phyloP scores from a whole-genome alignment of 345 rosid genomes.

The Eutrema yunnanense region DNA sequence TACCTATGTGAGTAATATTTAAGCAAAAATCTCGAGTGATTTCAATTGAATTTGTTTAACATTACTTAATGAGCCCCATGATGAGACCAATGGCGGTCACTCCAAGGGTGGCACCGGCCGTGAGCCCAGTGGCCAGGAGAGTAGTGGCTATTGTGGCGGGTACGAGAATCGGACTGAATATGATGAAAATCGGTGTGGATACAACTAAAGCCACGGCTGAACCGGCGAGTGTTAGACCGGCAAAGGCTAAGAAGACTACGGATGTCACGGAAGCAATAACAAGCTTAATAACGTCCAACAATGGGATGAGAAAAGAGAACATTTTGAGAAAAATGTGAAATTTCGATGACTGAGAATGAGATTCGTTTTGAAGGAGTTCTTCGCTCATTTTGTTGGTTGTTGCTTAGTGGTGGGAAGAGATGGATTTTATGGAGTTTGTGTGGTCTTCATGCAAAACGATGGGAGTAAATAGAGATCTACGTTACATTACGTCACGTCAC shows the following conservation, averaged over 20 bases:
- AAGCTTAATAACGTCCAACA: background rate
- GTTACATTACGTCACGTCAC: constrained; percentile 11
- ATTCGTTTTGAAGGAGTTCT: background rate
- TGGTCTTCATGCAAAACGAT: constrained; percentile 8
- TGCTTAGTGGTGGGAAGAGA: background rate
- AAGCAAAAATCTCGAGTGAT: constrained; percentile 1
- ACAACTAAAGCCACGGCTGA: constrained; percentile 57
- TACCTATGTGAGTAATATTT: background rate
- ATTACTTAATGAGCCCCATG: constrained; percentile 50
- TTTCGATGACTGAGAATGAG: background rate
- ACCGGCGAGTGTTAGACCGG: constrained; percentile 51
- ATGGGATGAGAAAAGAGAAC: background rate
- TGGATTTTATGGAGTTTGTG: background rate
- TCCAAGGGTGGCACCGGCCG: constrained; percentile 61
- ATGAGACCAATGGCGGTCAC: constrained; percentile 49
- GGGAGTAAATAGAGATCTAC: background rate
- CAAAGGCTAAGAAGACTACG: constrained; percentile 48
- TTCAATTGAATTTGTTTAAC: background rate
- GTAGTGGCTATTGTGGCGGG: constrained; percentile 51
- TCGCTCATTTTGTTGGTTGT: background rate
- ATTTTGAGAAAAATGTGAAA: background rate
- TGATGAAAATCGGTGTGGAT: constrained; percentile 64
- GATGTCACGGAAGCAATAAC: constrained; percentile 44
- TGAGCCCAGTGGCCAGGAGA: constrained; percentile 49
- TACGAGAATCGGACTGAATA: constrained; percentile 76